Conservation (phyloP, 306 rosid species). For the Medicago arabica region DNA sequence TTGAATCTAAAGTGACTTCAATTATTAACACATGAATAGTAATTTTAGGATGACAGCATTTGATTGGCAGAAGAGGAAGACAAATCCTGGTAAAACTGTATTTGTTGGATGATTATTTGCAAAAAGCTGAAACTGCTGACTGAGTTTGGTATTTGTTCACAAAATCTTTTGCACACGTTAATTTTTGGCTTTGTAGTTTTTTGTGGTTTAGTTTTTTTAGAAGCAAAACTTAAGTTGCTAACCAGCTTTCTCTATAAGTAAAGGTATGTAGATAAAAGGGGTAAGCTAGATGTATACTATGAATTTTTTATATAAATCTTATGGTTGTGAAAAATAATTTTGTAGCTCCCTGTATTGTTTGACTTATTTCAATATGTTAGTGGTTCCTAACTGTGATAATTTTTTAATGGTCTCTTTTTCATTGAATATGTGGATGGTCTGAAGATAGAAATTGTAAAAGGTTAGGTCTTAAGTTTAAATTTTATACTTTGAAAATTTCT, state of each 20-base stretch:
- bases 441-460: background rate
- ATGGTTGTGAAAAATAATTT: background rate
- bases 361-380: background rate
- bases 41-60: constrained; percentile 22
- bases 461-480: background rate
- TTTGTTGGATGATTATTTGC: constrained; percentile 8
- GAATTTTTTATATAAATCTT: background rate
- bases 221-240: constrained; percentile 14
- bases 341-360: constrained; percentile 17
- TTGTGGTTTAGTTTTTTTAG: constrained; percentile 23
- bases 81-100: constrained; percentile 10
- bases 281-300: background rate
- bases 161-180: background rate
- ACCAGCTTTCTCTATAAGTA: background rate
- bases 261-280: background rate
- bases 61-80: constrained; percentile 8
- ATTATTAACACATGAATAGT: constrained; percentile 1
- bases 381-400: constrained; percentile 1
- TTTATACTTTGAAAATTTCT: background rate
- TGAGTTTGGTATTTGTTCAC: background rate
- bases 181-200: constrained; percentile 4
- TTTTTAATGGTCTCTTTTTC: background rate
- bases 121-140: constrained; percentile 22
- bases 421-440: constrained; percentile 9
- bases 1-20: background rate